These are phyloP conservation scores for Amniculicola lignicola DNA, from an alignment of 495 filamentous ascomycete species.

Conservation along the genomic window DNA sequence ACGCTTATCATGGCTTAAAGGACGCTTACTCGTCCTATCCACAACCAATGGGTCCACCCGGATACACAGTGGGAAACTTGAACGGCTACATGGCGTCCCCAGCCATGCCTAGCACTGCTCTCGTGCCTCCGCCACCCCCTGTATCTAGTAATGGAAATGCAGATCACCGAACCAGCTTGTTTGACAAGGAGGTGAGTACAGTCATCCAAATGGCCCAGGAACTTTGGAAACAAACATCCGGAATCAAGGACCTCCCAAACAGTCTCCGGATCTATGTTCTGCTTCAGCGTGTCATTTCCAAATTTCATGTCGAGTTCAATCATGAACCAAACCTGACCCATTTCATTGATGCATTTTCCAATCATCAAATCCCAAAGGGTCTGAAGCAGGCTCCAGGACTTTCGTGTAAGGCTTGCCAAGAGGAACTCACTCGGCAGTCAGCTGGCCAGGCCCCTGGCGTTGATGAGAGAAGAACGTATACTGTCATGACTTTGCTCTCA, in stretches of 20 bases:
- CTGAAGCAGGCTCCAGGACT: constrained; percentile 64
- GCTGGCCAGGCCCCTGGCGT: constrained; percentile 30
- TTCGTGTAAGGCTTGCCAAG: constrained; percentile 58
- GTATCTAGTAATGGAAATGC: neutral
- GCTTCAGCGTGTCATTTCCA: constrained; percentile 58
- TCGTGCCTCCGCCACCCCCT: constrained; percentile 9
- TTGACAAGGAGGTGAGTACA: constrained; percentile 54
- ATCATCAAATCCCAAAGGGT: constrained; percentile 62
- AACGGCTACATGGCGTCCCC: constrained; percentile 26
- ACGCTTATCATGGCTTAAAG: constrained; percentile 15
- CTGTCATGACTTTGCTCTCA: constrained; percentile 58
- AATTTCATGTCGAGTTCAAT: constrained; percentile 53
- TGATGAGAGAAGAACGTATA: constrained; percentile 51
- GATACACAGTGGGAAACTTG: constrained; percentile 5
- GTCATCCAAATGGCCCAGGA: constrained; percentile 58
- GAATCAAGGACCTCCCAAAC: constrained; percentile 60
- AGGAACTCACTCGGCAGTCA: constrained; percentile 3
- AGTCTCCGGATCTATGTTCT: constrained; percentile 61
- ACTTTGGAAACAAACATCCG: constrained; percentile 58
- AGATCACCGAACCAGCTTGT: constrained; percentile 27
- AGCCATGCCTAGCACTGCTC: constrained; percentile 1
- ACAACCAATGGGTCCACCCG: constrained; percentile 16
- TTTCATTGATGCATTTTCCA: constrained; percentile 65
- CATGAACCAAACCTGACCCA: constrained; percentile 56
- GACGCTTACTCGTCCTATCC: constrained; percentile 26